A percentile compares a stretch with the other conserved stretches of the same genome.
These are phyloP conservation scores for Apophysomyces variabilis DNA, from an alignment of 371 early-diverging fungal species.

Conservation along the genomic window DNA sequence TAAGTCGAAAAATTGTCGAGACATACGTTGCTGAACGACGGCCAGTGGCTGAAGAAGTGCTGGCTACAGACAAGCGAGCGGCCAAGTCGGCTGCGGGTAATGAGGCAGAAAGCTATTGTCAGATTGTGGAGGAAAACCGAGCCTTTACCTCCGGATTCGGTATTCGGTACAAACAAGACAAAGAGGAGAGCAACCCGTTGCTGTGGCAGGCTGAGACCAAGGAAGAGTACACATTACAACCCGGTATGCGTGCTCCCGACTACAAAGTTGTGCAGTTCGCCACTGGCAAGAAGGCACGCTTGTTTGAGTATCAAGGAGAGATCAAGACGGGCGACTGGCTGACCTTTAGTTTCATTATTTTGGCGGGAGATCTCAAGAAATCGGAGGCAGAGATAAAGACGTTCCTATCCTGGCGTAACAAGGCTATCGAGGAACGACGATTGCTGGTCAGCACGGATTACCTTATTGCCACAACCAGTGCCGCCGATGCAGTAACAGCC, in stretches of 20 bases:
- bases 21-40: constrained; percentile 43
- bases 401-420: constrained; percentile 12
- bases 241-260: constrained; percentile 52
- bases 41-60: constrained; percentile 43
- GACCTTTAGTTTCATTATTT: constrained; percentile 35
- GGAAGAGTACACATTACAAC: constrained; percentile 13
- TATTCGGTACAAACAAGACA: constrained; percentile 31
- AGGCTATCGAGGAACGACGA: not conserved
- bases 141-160: constrained; percentile 49
- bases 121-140: constrained; percentile 39
- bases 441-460: not conserved
- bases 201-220: constrained; percentile 3
- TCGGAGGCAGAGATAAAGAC: constrained; percentile 18
- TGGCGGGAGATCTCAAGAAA: constrained; percentile 33
- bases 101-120: constrained; percentile 33
- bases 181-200: constrained; percentile 9
- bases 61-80: constrained; percentile 41
- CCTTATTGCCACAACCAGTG: constrained; percentile 38
- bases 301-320: constrained; percentile 31
- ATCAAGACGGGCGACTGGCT: constrained; percentile 24
- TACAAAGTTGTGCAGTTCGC: constrained; percentile 39
- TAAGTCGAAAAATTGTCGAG: constrained; percentile 24
- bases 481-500: constrained; percentile 29
- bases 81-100: constrained; percentile 47
- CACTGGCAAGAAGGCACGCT: constrained; percentile 36